Percentiles rank a stretch among this genome's conserved stretches.
phyloP scores from a whole-genome alignment of 139 green algal genomes.

The Haematococcus lacustris region DNA sequence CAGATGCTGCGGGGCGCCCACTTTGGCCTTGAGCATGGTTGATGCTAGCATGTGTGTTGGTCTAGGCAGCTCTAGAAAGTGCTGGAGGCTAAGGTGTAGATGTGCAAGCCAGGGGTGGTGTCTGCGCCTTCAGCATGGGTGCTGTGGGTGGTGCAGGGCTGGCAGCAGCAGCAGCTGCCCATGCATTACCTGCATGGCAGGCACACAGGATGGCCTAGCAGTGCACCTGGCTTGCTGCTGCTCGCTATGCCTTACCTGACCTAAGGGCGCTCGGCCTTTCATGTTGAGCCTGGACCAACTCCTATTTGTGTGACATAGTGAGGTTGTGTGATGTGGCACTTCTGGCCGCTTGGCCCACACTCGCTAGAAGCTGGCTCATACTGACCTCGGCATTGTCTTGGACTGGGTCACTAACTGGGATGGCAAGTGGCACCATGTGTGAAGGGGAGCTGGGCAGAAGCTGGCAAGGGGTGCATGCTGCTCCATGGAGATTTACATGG shows the following conservation, averaged over 20 bases:
- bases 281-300: background rate
- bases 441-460: background rate
- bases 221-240: background rate
- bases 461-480: background rate
- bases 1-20: no score
- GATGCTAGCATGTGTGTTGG: no score
- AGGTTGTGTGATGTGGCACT: background rate
- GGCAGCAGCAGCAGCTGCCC: background rate
- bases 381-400: background rate
- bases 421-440: background rate
- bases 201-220: background rate
- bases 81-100: no score
- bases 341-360: background rate
- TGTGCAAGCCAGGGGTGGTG: no score
- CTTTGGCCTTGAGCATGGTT: no score
- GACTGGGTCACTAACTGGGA: background rate
- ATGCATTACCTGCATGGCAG: background rate
- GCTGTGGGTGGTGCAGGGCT: background rate
- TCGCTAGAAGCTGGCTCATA: background rate
- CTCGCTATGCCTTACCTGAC: background rate
- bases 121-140: background rate
- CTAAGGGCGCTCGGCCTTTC: background rate
- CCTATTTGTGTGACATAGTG: background rate
- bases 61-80: no score
- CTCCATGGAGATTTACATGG: background rate